Evolutionary conservation across 1,284 basidiomycete genomes (phyloP), one percentile per base, ranked within the genome.

Genomic region (Pyrrhoderma noxium): DNA sequence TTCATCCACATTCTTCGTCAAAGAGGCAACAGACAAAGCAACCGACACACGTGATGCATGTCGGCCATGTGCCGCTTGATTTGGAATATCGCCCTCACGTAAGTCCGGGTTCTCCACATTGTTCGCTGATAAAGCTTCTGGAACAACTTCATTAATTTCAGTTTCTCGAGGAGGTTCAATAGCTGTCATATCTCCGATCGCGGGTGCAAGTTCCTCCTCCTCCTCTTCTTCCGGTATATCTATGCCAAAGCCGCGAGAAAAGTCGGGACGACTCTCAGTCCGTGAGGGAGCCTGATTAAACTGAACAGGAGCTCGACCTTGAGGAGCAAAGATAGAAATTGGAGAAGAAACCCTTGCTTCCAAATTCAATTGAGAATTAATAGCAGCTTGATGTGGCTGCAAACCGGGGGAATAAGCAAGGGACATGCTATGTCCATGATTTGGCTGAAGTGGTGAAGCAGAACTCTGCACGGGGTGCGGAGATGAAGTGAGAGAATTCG

Each of bases 231-330:
- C 82, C 3, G 85, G 82, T 52, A 82, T 79, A 57, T 89, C 85
- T 44, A 89, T 61, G 2, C 87, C 85, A 64, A 89, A 90, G 2
- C 87, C 86, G 56, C 82, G 76, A 51, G 67, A 64, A 61, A 89
- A 90, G 63, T 89, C 85, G 3, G 84, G 80, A 25, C 79, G 73
- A 51, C 73, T 79, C 57, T 76, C 73, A 11, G 76, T 73, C 9
- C 68, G 54, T 66, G 72, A 62, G 63, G 69, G 46, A 14, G 72
- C 60, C 21, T 60, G 57, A 14, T 70, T 73, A 45, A 81, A 70
- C 13, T 72, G 68, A 0, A 71, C 64, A 19, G 80, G 80, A 11
- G 76, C 70, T 18, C 76, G 74, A 34, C 78, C 80, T 60, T 83
- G 81, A 2, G 82, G 79, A 2, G 81, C 80, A 60, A 74, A 68